Conservation (phyloP, 495 filamentous ascomycete species). For the Articulospora tetracladia region DNA sequence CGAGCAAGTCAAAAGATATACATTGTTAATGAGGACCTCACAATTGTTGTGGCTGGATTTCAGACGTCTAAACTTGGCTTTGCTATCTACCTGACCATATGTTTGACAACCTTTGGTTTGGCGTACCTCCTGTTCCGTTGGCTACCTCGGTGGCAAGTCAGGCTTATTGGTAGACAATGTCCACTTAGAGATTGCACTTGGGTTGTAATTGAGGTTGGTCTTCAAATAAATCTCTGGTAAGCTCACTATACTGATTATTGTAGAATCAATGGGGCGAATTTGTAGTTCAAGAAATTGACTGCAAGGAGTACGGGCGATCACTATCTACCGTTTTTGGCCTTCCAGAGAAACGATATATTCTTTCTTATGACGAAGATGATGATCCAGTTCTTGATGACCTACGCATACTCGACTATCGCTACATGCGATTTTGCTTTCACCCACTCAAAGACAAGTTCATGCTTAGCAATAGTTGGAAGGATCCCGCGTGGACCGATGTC, state of each 20-base stretch:
- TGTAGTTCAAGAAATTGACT: conserved; percentile 60
- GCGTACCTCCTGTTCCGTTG: conserved; percentile 83
- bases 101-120: conserved; percentile 66
- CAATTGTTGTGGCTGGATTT: conserved; percentile 88
- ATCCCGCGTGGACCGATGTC: conserved; percentile 80
- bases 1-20: conserved; percentile 83
- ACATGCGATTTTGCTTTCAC: conserved; percentile 90
- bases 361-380: conserved; percentile 64
- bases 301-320: conserved; percentile 68
- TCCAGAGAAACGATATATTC: conserved; percentile 47
- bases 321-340: conserved; percentile 85
- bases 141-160: conserved; percentile 83
- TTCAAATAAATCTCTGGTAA: not conserved
- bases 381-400: conserved; percentile 74
- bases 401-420: conserved; percentile 81
- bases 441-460: conserved; percentile 83
- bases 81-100: conserved; percentile 63
- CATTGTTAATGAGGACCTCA: conserved; percentile 89
- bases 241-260: not conserved
- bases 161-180: conserved; percentile 62
- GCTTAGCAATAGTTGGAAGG: conserved; percentile 85
- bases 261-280: conserved; percentile 96
- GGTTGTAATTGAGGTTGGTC: conserved; percentile 78
- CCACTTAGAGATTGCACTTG: conserved; percentile 73
- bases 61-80: conserved; percentile 67